Base-by-base conservation (phyloP, 495 filamentous ascomycete genomes). In the Aspergillus campestris region DNA sequence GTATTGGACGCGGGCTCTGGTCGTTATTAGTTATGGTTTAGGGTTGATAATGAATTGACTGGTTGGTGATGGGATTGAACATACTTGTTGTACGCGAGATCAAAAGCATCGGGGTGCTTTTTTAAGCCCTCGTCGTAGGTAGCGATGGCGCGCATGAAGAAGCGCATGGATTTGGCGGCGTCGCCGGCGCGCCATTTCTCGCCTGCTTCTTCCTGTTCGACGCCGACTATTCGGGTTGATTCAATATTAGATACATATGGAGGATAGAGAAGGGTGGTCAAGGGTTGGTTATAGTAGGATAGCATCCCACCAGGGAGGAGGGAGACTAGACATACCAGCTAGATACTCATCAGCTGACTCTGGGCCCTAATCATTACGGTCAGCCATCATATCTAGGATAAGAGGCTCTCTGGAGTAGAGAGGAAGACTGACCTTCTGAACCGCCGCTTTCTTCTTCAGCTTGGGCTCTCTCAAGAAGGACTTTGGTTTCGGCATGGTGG, bases 111-210 rank as follows among this genome's bases (percentile, higher is more conserved):
- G 0, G 80, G 80, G 56, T 75, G 75, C 46, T 66, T 73, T 36
- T 66, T 62, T 12, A 86, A 52, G 7, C 78, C 82, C n/a, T 72
- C 70, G 44, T 79, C 74, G 49, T 86, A 87, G 38, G 67, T 72
- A 29, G 77, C 69, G 41, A 85, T 75, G n/a, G 82, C 83, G 47
- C 78, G 69, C 52, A 77, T 63, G 57, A 84, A 86, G 58, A 84
- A 84, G 33, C 83, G 72, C 51, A 77, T 70, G 0, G 82, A 78
- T 56, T 87, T 87, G 40, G 69, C 78, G 10, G 79, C 75, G 60
- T 87, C 83, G 28, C 81, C 81, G 31, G 78, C 82, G 10, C 82
- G 70, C 82, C 82, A 85, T 74, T 87, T 87, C 58, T 82, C 82
- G 15, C 81, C 82, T 4, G 76, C 74, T 59, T 83, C 78, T 65